phyloP scores from a whole-genome alignment of 1,284 basidiomycete species.

The Melampsora occidentalis region DNA sequence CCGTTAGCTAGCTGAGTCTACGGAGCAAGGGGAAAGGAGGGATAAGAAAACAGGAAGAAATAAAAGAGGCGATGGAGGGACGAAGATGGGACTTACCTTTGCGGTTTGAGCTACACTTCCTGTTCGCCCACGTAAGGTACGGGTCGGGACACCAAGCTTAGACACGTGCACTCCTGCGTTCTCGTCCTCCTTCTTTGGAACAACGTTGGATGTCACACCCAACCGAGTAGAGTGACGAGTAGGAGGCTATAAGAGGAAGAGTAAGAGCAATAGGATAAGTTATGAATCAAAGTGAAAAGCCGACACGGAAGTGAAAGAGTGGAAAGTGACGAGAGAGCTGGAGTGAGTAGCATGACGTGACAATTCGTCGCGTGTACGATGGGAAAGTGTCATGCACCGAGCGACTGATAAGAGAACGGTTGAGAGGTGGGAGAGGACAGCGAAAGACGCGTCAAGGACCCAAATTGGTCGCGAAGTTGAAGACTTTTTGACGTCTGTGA shows the following conservation, averaged over 20 bases:
- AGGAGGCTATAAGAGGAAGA: slow-evolving; percentile 18
- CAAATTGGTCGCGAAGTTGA: not conserved
- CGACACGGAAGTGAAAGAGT: not conserved
- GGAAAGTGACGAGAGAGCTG: not conserved
- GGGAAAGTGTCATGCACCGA: not conserved
- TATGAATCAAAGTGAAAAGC: not conserved
- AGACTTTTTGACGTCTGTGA: too few relatives aligned
- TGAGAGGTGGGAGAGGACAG: not conserved
- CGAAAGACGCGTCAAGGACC: not conserved
- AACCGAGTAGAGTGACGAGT: slow-evolving; percentile 41
- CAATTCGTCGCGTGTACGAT: not conserved
- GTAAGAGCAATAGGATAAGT: not conserved
- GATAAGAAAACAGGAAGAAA: not conserved
- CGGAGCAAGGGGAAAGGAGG: not conserved
- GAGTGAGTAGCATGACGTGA: not conserved
- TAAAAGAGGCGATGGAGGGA: too few relatives aligned
- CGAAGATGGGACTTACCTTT: slow-evolving; percentile 14
- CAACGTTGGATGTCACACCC: slow-evolving; percentile 6
- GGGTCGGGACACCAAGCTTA: not conserved
- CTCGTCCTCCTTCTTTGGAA: slow-evolving; percentile 35
- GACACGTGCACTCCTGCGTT: slow-evolving; percentile 18
- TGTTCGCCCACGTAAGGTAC: slow-evolving; percentile 20
- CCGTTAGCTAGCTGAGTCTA: not conserved
- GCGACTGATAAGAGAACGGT: not conserved
- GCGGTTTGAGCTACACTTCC: not conserved